Base-by-base conservation (phyloP, 768 basidiomycete genomes). In the Epithele typhae region DNA sequence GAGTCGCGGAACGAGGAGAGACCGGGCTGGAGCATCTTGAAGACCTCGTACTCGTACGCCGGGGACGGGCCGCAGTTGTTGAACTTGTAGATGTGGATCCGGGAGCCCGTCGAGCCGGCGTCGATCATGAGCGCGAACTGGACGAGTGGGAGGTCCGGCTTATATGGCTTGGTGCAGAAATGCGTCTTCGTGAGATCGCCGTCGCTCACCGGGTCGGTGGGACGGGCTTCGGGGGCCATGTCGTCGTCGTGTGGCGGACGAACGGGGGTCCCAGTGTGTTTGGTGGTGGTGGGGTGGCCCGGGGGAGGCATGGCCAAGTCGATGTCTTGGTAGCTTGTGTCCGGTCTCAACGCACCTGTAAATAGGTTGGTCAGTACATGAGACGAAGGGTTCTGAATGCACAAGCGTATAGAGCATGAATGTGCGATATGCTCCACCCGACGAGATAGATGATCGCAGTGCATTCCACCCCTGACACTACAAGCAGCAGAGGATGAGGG, bases 1-100 rank as follows among this genome's bases (percentile, higher is more conserved):
- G 74, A 63, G 12, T 65, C 76, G 0, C 70, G 70, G 58, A 74
- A 93, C 0, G 68, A 59, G 0, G 87, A 91, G 2, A 98, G 70
- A 0, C 95, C 94, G 0, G 90, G 91, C 22, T 86, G 74, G 6
- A 76, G 82, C 74, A 81, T 78, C 59, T 78, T 78, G 76, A 97
- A 98, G 6, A 87, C 86, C 62, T 99, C 96, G 71, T 93, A 93
- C 63, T 98, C 95, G 66, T 88, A 89, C 18, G 72, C 61, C 1
- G 92, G 82, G 0, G 86, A 79, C 0, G 83, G 64, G 0, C 74
- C 72, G 70, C 92, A 93, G 71, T 92, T 84, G 76, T 95, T 77
- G 80, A 98, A 97, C 63, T 96, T 98, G 83, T 98, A 99, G 25
- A 98, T 77, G 74, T 99, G 96, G 59, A 98, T 93, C 15, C 96